These are phyloP conservation scores for Geotrichum restrictum DNA, from an alignment of 1,139 yeast species.

Conservation along the genomic window DNA sequence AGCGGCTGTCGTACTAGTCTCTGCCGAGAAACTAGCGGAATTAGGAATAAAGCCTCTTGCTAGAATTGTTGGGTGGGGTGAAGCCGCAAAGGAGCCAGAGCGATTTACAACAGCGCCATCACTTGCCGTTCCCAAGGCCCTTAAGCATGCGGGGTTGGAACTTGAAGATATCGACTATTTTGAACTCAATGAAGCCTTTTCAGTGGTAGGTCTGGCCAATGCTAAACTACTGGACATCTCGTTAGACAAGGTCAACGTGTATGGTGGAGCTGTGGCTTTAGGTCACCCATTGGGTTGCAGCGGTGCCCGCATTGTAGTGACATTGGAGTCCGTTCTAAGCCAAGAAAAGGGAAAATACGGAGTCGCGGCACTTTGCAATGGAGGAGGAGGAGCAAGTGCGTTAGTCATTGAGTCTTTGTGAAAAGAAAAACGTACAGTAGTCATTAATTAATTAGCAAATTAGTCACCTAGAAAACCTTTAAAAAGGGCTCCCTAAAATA, in stretches of 20 bases:
- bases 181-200: constrained; percentile 95
- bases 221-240: constrained; percentile 66
- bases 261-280: constrained; percentile 97
- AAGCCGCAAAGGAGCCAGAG: constrained; percentile 90
- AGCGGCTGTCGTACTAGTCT: constrained; percentile 85
- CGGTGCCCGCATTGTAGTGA: constrained; percentile 91
- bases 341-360: constrained; percentile 81
- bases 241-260: constrained; percentile 73
- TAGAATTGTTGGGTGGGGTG: constrained; percentile 90
- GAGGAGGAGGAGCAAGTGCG: constrained; percentile 98
- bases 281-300: constrained; percentile 98
- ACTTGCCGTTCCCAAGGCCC: constrained; percentile 89
- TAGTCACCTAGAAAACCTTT: no score
- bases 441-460: no score
- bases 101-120: constrained; percentile 95
- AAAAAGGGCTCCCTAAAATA: no score
- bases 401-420: constrained; percentile 54
- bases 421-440: no score
- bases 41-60: constrained; percentile 84
- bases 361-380: constrained; percentile 93
- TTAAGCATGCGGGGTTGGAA: constrained; percentile 72
- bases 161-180: constrained; percentile 66
- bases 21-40: constrained; percentile 77
- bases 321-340: constrained; percentile 69
- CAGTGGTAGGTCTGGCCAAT: constrained; percentile 92